Percentiles rank a stretch among this genome's conserved stretches.
Evolutionary conservation across 306 rosid genomes (phyloP).

Genomic region (Hippophae gyantsensis): DNA sequence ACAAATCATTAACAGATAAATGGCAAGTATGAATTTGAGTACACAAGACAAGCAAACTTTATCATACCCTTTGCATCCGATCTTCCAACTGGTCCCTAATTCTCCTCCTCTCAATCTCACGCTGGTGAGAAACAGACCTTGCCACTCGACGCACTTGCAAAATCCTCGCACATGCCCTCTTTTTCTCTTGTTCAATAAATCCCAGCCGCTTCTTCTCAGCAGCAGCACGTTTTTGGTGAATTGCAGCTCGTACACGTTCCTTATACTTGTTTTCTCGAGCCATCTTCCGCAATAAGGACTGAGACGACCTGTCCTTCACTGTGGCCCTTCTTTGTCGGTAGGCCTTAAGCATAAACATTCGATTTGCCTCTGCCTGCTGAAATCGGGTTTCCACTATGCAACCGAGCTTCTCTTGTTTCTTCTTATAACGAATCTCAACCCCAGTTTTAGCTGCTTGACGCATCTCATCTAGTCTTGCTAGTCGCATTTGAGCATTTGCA

Average conservation of each 20-base stretch:
- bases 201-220: slow-evolving; percentile 80
- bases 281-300: slow-evolving; percentile 64
- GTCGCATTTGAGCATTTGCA: slow-evolving; percentile 74
- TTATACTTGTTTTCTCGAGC: slow-evolving; percentile 79
- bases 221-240: slow-evolving; percentile 75
- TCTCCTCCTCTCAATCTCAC: slow-evolving; percentile 78
- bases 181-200: slow-evolving; percentile 79
- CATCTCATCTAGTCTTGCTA: slow-evolving; percentile 69
- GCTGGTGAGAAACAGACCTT: slow-evolving; percentile 69
- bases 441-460: slow-evolving; percentile 86
- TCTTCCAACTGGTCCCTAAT: slow-evolving; percentile 75
- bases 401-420: slow-evolving; percentile 62
- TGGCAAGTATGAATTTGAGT: background rate
- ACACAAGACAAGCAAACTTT: slow-evolving; percentile 6
- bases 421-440: slow-evolving; percentile 62
- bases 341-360: slow-evolving; percentile 77
- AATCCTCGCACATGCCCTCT: slow-evolving; percentile 65
- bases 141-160: slow-evolving; percentile 73
- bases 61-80: slow-evolving; percentile 73
- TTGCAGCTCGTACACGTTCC: slow-evolving; percentile 85
- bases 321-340: slow-evolving; percentile 76
- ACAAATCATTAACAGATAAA: slow-evolving; percentile 4
- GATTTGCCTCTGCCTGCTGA: slow-evolving; percentile 87
- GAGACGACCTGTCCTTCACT: slow-evolving; percentile 77
- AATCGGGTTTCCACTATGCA: slow-evolving; percentile 73